Base-by-base conservation (phyloP, 352 stramenopile species). In the Globisporangium abappressorium region DNA sequence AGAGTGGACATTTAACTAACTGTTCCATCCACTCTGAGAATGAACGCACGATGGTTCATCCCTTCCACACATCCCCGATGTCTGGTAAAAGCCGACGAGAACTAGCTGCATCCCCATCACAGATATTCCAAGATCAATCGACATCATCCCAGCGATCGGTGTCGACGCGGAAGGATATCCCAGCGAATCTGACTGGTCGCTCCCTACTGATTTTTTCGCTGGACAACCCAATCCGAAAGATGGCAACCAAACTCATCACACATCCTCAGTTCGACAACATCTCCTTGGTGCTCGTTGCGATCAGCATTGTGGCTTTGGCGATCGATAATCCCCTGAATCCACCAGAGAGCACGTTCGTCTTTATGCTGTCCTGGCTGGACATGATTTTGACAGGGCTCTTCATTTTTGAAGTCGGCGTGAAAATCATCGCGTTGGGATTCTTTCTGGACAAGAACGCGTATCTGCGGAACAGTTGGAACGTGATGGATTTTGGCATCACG, bases 401-500 rank as follows among this genome's bases (percentile, higher is more conserved):
- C 74, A 79, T 92, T 26, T 53, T 93, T 2, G 94, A 98, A 69
- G 82, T 89, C 20, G 68, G 81, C 18, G 66, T 97, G 38, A 98
- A 98, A 70, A 83, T 97, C 12, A 74, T 98, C 11, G 87, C 86
- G 2, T 64, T 93, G 22, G 92, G 92, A 12, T 91, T 94, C 24
- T 22, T 94, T 11, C 56, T 89, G 5, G 78, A 87, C 49, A 64
- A 84, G 30, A 71, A 84, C 30, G 73, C 74, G 28, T 98, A 97
- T 57, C 66, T 97, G 8, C 77, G 84, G 20, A 90, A 94, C 61
- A 72, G 73, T 36, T 98, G 92, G 91, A 98, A 98, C 69, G 64
- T 91, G 8, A 85, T 98, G 55, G 93, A 98, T 61, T 97, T 97
- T 61, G 68, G 91, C 18, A 94, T 97, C 59, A 94, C 95, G 2